Conservation (phyloP, 179 eudicot genomes). For the Silene noctiflora region DNA sequence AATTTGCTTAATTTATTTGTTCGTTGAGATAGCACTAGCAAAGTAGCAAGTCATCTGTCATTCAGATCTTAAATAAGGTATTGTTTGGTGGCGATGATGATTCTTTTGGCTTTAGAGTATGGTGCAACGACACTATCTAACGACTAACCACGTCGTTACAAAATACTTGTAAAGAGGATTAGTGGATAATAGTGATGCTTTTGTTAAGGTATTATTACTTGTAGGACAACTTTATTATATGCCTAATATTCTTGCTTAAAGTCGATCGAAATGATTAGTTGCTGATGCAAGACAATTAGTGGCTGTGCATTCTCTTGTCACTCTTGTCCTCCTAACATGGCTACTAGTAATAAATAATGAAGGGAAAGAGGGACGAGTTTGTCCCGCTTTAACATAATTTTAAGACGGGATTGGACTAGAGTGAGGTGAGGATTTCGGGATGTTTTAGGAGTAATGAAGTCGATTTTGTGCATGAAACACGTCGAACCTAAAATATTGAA, state of each 20-base stretch:
- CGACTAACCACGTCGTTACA: constrained; percentile 7
- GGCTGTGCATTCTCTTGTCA: not conserved
- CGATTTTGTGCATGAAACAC: too few species aligned
- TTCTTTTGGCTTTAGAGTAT: not conserved
- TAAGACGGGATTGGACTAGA: too few species aligned
- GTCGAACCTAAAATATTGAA: too few species aligned
- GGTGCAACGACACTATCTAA: constrained; percentile 18
- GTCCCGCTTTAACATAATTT: too few species aligned
- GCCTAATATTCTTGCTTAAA: not conserved
- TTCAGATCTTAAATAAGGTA: not conserved
- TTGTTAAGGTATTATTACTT: constrained; percentile 6
- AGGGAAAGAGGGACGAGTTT: too few species aligned
- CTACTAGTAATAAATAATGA: not conserved
- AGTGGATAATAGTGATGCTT: not conserved
- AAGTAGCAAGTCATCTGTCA: not conserved
- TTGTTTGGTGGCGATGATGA: too few species aligned
- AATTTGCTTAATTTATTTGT: not conserved
- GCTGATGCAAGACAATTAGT: constrained; percentile 3
- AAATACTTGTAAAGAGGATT: not conserved
- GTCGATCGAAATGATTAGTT: constrained; percentile 1
- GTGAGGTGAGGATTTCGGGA: too few species aligned
- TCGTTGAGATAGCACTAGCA: not conserved
- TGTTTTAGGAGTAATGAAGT: too few species aligned
- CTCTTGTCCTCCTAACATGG: not conserved
- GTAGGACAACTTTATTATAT: constrained; percentile 5